Base-by-base conservation (phyloP, 345 rosid genomes). In the Aquilaria sinensis region DNA sequence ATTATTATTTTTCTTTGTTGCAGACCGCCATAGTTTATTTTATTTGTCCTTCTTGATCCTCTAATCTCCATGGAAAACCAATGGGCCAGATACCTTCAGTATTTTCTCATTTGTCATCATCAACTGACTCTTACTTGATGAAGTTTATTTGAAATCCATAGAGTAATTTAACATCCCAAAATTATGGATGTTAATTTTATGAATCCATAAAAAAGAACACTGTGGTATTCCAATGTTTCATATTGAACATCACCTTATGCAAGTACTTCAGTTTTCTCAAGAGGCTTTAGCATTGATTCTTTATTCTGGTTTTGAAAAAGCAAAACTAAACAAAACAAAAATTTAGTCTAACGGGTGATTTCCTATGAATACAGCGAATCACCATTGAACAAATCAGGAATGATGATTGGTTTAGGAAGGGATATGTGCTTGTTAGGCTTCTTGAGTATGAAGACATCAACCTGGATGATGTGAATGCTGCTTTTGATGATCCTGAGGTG, bases 401-500 rank as follows among this genome's bases (percentile, higher is more conserved):
- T 46, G 85, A 90, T 52, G 97, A 86, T 43, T 93, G 98, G 98
- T 93, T 88, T 68, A 70, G 75, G 70, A 93, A 75, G 76, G 64
- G 67, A 65, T 83, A 83, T 78, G 69, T 60, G 63, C 95, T 96
- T 57, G 94, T 78, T 43, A 77, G 80, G 81, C 80, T 83, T 68
- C 61, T 83, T 51, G 98, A 90, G 62, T 81, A 83, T 9, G 98
- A 93, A 80, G 89, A 90, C 69, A 96, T 94, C 61, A 86, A 94
- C 73, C 75, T 94, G 68, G 99, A 94, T 79, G 97, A 94, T 73
- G 78, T 90, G 66, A 82, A 94, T 82, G 96, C 97, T 49, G 89
- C 83, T 68, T 94, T 88, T 70, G 88, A 86, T 76, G 90, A 88
- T 69, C 86, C 89, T 0, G 99, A 85, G 95, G 96, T 93, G 72